These are phyloP conservation scores for Amoebophrya sp. DNA, from an alignment of 169 alveolate species.

Conservation along the genomic window DNA sequence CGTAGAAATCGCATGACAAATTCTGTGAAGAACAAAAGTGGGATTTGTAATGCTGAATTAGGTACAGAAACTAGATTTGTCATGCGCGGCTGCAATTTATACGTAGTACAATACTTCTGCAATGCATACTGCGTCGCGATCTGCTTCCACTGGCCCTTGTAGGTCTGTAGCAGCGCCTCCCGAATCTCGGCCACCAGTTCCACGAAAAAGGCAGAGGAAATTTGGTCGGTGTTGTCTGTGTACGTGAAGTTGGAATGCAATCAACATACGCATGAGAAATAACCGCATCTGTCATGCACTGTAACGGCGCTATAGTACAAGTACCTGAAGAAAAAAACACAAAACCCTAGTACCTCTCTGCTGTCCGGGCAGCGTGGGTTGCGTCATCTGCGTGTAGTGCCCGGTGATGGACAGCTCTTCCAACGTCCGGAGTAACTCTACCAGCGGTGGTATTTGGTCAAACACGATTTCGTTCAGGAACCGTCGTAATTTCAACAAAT, in stretches of 20 bases:
- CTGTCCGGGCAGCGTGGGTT: not conserved
- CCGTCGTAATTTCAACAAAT: not conserved
- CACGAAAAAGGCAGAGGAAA: slow-evolving; percentile 27
- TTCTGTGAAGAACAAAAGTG: no score
- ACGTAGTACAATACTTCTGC: no score
- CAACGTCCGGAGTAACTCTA: slow-evolving; percentile 9
- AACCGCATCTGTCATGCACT: no score
- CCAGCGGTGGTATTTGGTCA: slow-evolving; percentile 21
- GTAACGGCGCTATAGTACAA: no score
- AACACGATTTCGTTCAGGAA: slow-evolving; percentile 28
- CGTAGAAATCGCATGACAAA: no score
- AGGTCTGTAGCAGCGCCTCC: not conserved
- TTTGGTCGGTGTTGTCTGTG: not conserved
- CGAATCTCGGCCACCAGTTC: slow-evolving; percentile 31
- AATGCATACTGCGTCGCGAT: no score
- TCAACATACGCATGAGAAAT: no score
- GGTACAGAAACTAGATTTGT: no score
- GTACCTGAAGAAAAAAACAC: not conserved
- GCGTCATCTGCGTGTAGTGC: not conserved
- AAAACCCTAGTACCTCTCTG: not conserved
- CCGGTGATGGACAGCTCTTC: slow-evolving; percentile 34
- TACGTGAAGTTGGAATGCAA: not conserved
- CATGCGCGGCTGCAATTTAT: no score
- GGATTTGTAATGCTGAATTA: no score
- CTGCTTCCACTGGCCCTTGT: not conserved